Evolutionary conservation across 2,329 filamentous ascomycete genomes (phyloP).

Genomic region (Fusarium siculi): DNA sequence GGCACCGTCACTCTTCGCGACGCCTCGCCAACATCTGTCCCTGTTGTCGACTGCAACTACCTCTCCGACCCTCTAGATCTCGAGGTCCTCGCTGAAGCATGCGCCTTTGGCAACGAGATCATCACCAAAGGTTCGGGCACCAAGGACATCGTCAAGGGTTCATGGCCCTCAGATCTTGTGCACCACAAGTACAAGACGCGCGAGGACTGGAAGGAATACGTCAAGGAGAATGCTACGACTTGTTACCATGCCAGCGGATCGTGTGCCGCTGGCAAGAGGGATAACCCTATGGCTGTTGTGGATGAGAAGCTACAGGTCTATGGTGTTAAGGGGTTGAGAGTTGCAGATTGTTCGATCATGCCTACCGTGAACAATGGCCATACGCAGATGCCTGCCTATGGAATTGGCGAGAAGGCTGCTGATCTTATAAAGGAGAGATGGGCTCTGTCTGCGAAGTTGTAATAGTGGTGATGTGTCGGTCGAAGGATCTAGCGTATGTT

Average conservation of each 20-base stretch:
- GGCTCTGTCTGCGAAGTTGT: slow-evolving; percentile 6
- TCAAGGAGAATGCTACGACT: slow-evolving; percentile 69
- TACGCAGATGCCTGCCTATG: slow-evolving; percentile 68
- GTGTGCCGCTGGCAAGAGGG: slow-evolving; percentile 48
- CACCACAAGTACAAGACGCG: slow-evolving; percentile 65
- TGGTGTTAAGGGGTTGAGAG: slow-evolving; percentile 63
- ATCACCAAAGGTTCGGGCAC: slow-evolving; percentile 67
- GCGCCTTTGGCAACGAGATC: slow-evolving; percentile 68
- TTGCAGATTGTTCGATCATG: slow-evolving; percentile 65
- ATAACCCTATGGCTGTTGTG: slow-evolving; percentile 64
- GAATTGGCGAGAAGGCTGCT: slow-evolving; percentile 62
- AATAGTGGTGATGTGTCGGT: background rate
- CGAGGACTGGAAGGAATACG: slow-evolving; percentile 64
- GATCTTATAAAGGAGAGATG: slow-evolving; percentile 59
- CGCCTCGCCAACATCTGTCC: slow-evolving; percentile 60
- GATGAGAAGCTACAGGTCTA: slow-evolving; percentile 63
- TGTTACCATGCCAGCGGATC: slow-evolving; percentile 53
- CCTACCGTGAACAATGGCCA: slow-evolving; percentile 58
- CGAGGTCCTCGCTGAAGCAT: slow-evolving; percentile 68
- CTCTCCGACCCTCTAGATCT: slow-evolving; percentile 67
- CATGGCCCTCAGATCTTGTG: slow-evolving; percentile 63
- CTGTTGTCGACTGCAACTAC: slow-evolving; percentile 68
- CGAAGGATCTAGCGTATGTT: background rate
- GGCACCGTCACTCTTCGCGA: slow-evolving; percentile 64
- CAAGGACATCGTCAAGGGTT: slow-evolving; percentile 67